phyloP scores from a whole-genome alignment of 768 basidiomycete genomes.

The Mycena amicta region DNA sequence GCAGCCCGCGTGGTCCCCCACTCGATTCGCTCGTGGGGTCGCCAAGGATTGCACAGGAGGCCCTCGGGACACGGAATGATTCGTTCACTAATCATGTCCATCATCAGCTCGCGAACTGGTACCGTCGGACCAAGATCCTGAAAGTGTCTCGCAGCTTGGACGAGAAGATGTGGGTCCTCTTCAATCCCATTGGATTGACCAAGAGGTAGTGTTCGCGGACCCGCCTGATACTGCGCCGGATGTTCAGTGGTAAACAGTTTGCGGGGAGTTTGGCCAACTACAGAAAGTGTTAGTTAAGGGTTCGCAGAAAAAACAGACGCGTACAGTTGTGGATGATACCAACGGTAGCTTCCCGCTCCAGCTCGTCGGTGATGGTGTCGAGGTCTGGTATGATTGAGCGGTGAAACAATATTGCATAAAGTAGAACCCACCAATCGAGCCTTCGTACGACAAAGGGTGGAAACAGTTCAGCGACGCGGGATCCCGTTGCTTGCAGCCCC shows the following conservation, averaged over 20 bases:
- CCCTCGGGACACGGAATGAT: constrained; percentile 66
- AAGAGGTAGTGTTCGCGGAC: constrained; percentile 70
- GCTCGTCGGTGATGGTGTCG: constrained; percentile 81
- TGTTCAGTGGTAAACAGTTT: constrained; percentile 81
- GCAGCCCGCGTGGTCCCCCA: constrained; percentile 56
- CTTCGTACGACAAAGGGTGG: constrained; percentile 93
- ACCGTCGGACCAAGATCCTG: constrained; percentile 51
- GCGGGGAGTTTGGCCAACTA: constrained; percentile 90
- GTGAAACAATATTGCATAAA: too few species aligned
- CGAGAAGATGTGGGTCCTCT: constrained; percentile 76
- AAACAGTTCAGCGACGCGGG: constrained; percentile 78
- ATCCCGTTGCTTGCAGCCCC: constrained; percentile 87
- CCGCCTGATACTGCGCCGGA: constrained; percentile 73
- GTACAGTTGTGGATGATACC: constrained; percentile 94
- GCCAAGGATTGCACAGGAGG: constrained; percentile 56
- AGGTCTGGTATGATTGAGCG: too few species aligned
- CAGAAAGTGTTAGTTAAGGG: not conserved
- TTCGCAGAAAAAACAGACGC: constrained; percentile 21
- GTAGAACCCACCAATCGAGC: too few species aligned
- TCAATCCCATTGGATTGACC: constrained; percentile 76
- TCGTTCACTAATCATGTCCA: constrained; percentile 61
- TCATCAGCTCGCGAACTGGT: constrained; percentile 52
- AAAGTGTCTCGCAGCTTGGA: constrained; percentile 56
- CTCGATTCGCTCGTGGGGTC: constrained; percentile 68
- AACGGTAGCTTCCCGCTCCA: constrained; percentile 89